These are phyloP conservation scores for Vararia minispora DNA, from an alignment of 768 basidiomycete species.

Conservation along the genomic window DNA sequence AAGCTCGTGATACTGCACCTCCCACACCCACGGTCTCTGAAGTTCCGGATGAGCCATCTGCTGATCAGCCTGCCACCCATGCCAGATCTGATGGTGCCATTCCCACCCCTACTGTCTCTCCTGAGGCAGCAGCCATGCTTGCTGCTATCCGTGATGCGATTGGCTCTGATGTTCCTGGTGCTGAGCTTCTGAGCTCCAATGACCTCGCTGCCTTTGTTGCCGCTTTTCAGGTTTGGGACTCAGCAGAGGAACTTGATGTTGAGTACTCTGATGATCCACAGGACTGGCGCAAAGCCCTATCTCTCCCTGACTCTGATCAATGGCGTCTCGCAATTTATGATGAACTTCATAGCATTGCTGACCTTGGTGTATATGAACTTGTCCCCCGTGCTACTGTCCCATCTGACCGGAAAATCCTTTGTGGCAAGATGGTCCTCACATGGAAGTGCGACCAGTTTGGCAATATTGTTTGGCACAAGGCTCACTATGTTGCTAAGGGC, in stretches of 20 bases:
- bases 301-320: constrained; percentile 6
- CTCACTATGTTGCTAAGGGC: constrained; percentile 30
- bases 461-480: constrained; percentile 22
- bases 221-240: constrained; percentile 7
- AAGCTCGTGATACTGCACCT: too few species aligned
- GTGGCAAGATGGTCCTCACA: constrained; percentile 19
- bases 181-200: too few species aligned
- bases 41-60: too few species aligned
- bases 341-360: constrained; percentile 13
- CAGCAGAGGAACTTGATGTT: constrained; percentile 4
- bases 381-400: constrained; percentile 14
- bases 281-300: constrained; percentile 14
- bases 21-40: too few species aligned
- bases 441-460: constrained; percentile 20
- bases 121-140: not conserved
- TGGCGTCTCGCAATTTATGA: constrained; percentile 17
- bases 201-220: constrained; percentile 16
- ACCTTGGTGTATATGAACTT: constrained; percentile 14
- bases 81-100: not conserved
- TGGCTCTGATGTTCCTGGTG: not conserved
- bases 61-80: too few species aligned
- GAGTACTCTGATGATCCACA: constrained; percentile 15
- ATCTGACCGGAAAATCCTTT: constrained; percentile 14
- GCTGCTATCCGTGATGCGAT: not conserved
- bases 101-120: not conserved